Percentiles rank a stretch among this genome's conserved stretches.
phyloP scores from a whole-genome alignment of 192 early-diverging fungal genomes.

The Lunasporangiospora selenospora region DNA sequence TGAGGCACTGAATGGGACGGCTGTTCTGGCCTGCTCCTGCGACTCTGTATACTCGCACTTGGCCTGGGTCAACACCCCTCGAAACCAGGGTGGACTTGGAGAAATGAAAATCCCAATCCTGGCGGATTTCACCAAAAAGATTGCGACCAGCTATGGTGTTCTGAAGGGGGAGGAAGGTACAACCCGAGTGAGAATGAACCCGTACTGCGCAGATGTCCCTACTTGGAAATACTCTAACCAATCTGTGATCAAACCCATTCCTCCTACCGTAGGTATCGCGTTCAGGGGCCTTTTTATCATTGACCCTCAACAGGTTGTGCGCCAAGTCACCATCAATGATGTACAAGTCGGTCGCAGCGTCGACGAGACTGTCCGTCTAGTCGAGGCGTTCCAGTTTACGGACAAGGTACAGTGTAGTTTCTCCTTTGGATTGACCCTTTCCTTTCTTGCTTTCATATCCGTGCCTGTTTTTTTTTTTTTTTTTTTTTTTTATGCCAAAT shows the following conservation, averaged over 20 bases:
- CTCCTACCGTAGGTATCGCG: background rate
- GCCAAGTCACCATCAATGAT: slow-evolving; percentile 82
- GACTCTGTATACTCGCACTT: slow-evolving; percentile 78
- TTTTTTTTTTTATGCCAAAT: background rate
- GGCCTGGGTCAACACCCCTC: slow-evolving; percentile 80
- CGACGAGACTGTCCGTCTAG: slow-evolving; percentile 81
- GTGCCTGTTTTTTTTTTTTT: background rate
- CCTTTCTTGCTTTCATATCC: background rate
- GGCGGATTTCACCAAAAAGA: slow-evolving; percentile 68
- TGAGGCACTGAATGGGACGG: slow-evolving; percentile 71
- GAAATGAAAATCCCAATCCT: slow-evolving; percentile 82
- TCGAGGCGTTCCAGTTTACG: slow-evolving; percentile 87
- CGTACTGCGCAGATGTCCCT: background rate
- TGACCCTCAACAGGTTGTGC: slow-evolving; percentile 62
- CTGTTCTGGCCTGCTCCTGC: slow-evolving; percentile 67
- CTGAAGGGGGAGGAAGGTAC: slow-evolving; percentile 74
- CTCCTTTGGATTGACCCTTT: slow-evolving; percentile 6
- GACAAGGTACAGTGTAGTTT: slow-evolving; percentile 60
- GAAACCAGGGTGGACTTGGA: slow-evolving; percentile 87
- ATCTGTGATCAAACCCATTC: background rate
- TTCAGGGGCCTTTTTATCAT: slow-evolving; percentile 81
- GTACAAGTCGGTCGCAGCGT: slow-evolving; percentile 79
- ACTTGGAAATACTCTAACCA: no score
- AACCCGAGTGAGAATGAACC: slow-evolving; percentile 47
- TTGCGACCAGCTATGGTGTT: slow-evolving; percentile 81